A percentile compares a stretch with the other conserved stretches of the same genome.
These are phyloP conservation scores for Bothriochloa decipiens DNA, from an alignment of 176 grass and related monocot species.

Conservation along the genomic window DNA sequence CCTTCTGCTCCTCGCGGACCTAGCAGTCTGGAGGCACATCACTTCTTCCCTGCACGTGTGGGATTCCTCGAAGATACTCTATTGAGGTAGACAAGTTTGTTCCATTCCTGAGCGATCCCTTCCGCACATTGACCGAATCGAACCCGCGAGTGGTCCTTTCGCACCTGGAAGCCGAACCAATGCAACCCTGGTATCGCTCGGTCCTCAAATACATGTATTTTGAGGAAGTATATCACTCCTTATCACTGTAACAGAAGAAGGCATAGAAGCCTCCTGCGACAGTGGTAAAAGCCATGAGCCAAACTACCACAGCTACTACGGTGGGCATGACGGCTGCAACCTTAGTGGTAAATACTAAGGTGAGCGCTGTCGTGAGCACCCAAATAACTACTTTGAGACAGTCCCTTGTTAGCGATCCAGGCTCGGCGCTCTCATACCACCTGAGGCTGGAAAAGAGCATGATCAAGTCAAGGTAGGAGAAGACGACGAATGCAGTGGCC, in stretches of 20 bases:
- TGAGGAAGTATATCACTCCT: neutral
- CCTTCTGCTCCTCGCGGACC: too few species aligned
- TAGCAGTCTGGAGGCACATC: too few species aligned
- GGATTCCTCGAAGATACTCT: too few species aligned
- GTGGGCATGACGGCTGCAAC: conserved; percentile 26
- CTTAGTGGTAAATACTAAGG: neutral
- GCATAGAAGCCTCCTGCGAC: neutral
- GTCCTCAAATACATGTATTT: too few species aligned
- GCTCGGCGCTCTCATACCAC: neutral
- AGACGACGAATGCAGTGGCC: conserved; percentile 2
- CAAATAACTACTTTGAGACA: conserved; percentile 7
- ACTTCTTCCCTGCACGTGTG: too few species aligned
- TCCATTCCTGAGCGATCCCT: too few species aligned
- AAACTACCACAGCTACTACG: neutral
- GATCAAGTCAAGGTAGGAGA: neutral
- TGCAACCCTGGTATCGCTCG: too few species aligned
- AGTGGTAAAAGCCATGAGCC: neutral
- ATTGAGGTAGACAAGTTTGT: too few species aligned
- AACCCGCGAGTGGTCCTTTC: too few species aligned
- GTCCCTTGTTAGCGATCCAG: neutral
- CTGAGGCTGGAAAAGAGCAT: neutral
- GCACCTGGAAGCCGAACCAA: too few species aligned
- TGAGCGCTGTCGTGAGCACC: conserved; percentile 12
- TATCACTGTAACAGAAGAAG: neutral
- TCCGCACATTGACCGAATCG: too few species aligned